Conservation (phyloP, 148 eudicot genomes). For the Mesembryanthemum crystallinum region DNA sequence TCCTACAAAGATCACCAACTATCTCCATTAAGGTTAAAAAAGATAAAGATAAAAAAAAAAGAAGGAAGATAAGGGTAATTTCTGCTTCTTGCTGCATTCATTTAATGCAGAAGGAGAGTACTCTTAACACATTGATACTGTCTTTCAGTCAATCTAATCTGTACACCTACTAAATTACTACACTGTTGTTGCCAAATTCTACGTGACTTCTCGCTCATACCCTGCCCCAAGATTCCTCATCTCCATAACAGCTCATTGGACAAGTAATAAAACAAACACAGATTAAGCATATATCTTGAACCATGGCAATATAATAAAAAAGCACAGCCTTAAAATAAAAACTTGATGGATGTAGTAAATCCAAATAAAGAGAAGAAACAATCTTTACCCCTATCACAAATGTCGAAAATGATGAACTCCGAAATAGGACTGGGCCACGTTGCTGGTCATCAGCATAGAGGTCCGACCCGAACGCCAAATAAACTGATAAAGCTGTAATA, state of each 20-base stretch:
- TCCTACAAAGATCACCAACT: background rate
- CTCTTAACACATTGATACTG: background rate
- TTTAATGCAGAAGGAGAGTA: background rate
- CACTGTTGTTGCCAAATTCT: background rate
- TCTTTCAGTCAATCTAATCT: background rate
- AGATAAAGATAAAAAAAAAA: background rate
- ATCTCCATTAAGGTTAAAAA: background rate
- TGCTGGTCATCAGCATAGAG: slow-evolving; percentile 36
- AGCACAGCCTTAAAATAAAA: background rate
- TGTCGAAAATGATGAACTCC: slow-evolving; percentile 35
- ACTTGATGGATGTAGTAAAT: background rate
- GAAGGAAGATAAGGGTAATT: too few relatives aligned
- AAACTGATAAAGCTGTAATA: slow-evolving; percentile 35
- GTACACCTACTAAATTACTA: background rate
- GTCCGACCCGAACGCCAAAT: slow-evolving; percentile 45
- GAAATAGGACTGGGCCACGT: slow-evolving; percentile 30
- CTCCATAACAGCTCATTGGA: background rate
- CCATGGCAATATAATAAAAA: background rate
- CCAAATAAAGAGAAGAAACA: too few relatives aligned
- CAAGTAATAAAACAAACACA: background rate
- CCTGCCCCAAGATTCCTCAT: background rate
- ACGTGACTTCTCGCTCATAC: background rate
- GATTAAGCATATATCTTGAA: background rate
- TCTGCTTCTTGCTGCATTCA: background rate
- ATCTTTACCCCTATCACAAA: slow-evolving; percentile 43